phyloP scores from a whole-genome alignment of 164 flowering plant species.

The Magnolia officinalis region DNA sequence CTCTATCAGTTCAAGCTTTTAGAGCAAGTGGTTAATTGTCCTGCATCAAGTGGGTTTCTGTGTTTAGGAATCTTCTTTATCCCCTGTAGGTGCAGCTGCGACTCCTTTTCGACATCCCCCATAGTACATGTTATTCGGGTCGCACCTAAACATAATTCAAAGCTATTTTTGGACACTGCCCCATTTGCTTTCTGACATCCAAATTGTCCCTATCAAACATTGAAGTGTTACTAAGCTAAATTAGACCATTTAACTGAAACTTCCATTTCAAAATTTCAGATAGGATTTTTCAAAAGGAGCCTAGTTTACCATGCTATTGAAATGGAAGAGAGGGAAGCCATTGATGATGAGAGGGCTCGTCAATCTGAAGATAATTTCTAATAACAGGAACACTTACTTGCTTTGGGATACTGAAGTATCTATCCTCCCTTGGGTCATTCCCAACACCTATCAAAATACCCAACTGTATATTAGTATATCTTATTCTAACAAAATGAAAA shows the following conservation, averaged over 20 bases:
- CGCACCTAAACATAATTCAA: too few relatives aligned
- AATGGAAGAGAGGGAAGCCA: not conserved
- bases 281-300: not conserved
- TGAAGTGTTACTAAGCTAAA: not conserved
- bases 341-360: not conserved
- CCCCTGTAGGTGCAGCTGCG: too few relatives aligned
- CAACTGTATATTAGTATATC: not conserved
- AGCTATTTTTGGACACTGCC: too few relatives aligned
- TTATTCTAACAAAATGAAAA: not conserved
- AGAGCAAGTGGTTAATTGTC: too few relatives aligned
- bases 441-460: conserved; percentile 65
- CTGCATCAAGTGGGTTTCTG: too few relatives aligned
- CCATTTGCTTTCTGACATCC: too few relatives aligned
- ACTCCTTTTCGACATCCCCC: too few relatives aligned
- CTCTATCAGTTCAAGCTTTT: too few relatives aligned
- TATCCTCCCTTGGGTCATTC: conserved; percentile 95
- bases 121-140: too few relatives aligned
- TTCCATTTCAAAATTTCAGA: not conserved
- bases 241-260: not conserved
- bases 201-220: not conserved
- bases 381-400: conserved; percentile 49
- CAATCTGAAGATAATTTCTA: not conserved
- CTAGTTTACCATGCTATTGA: not conserved
- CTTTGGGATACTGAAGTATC: conserved; percentile 95
- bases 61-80: too few relatives aligned